Evolutionary conservation across 148 eudicot species (phyloP), one percentile per base, ranked within the genome.

Genomic region (Selenicereus undatus): DNA sequence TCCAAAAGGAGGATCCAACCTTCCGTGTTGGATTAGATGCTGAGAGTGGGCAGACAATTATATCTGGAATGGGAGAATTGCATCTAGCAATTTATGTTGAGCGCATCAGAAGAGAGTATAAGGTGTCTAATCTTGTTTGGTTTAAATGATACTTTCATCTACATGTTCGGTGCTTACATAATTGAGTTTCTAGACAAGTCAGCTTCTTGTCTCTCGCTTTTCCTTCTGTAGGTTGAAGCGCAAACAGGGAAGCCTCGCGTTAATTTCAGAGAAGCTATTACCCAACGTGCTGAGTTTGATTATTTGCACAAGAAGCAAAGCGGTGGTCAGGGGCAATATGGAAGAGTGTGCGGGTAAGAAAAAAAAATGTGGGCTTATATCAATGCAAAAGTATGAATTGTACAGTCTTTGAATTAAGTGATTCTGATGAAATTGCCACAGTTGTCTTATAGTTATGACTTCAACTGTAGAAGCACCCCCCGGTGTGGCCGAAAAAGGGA

Each of bases 251-350:
- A 90, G 82, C 99, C 99, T 77, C 99, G 99, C 84, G 99, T 96
- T 65, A 96, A 96, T 84, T 96, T 96, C 86, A 90, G 99, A 85
- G 99, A 96, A 89, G 91, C 99, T 21, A 89, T 96, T 81, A 96
- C 99, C 76, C 91, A 96, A 80, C 98, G 95, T 83, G 94, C 95
- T 75, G 93, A 92, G 36, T 96, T 96, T 81, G 99, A 96, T 85
- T 96, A 93, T 88, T 83, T 92, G 83, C 99, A 96, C 85, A 96
- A 96, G 88, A 96, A 96, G 86, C 99, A 96, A 90, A 87, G 89
- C 86, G 99, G 99, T 85, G 99, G 99, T 50, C 98, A 93, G 81
- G 98, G 99, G 75, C 99, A 96, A 84, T 96, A 91, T 77, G 99
- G 99, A 87, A 84, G 98, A 80, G 99, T 96, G 69, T 84, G 89